Evolutionary conservation across 768 basidiomycete species (phyloP).

Genomic region (Hygrophorus russula): DNA sequence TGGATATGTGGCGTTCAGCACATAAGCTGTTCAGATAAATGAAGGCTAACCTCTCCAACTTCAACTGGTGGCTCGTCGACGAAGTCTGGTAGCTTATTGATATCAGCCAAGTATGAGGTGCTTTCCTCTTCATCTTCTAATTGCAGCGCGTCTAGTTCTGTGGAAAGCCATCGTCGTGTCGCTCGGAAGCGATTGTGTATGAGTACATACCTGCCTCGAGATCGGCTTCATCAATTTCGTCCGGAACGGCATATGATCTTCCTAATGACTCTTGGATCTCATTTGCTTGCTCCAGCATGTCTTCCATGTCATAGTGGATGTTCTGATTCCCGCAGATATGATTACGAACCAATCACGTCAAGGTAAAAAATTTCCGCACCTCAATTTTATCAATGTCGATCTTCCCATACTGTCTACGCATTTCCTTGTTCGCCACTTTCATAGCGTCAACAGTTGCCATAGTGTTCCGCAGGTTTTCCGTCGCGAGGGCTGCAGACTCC

Average conservation of each 20-base stretch:
- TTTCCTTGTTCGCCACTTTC: constrained; percentile 91
- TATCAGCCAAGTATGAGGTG: constrained; percentile 75
- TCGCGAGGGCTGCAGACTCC: constrained; percentile 90
- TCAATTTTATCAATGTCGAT: constrained; percentile 98
- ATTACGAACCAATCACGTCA: background rate
- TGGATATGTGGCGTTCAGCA: constrained; percentile 1
- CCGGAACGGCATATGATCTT: constrained; percentile 91
- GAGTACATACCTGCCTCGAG: constrained; percentile 74
- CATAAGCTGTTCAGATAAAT: background rate
- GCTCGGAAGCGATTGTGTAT: background rate
- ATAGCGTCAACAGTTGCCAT: constrained; percentile 99
- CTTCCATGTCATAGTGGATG: constrained; percentile 98
- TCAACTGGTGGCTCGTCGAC: constrained; percentile 81
- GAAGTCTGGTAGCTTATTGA: constrained; percentile 87
- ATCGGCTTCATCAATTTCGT: constrained; percentile 96
- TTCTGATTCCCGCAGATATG: constrained; percentile 32
- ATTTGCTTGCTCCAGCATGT: constrained; percentile 91
- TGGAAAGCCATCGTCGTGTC: background rate
- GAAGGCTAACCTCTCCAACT: constrained; percentile 38
- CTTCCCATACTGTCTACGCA: constrained; percentile 95
- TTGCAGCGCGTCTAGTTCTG: constrained; percentile 91
- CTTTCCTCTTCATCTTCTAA: constrained; percentile 89
- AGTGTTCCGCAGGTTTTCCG: constrained; percentile 97
- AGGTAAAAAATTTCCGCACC: constrained; percentile 32
- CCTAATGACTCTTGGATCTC: constrained; percentile 94